Evolutionary conservation across 2,329 filamentous ascomycete genomes (phyloP).

Genomic region (Thelonectria blattea): DNA sequence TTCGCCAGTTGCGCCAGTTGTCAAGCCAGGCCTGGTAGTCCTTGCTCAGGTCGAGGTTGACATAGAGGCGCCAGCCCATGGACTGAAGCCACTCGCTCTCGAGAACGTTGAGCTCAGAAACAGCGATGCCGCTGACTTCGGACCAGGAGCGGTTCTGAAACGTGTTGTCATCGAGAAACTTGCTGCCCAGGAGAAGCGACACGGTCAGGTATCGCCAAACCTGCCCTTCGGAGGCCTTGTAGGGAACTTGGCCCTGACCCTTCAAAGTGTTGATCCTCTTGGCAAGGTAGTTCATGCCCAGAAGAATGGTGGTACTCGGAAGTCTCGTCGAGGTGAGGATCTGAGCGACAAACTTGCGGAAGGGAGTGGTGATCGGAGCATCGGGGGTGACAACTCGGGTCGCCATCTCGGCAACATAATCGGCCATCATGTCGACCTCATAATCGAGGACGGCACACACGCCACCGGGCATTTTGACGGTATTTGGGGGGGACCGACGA

Average conservation of each 20-base stretch:
- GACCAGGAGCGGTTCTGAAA: conserved; percentile 98
- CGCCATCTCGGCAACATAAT: conserved; percentile 92
- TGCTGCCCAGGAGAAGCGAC: conserved; percentile 85
- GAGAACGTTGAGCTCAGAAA: conserved; percentile 81
- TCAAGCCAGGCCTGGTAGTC: conserved; percentile 70
- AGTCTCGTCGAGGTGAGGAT: conserved; percentile 89
- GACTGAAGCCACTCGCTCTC: conserved; percentile 87
- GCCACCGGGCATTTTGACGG: conserved; percentile 72
- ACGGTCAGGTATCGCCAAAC: conserved; percentile 89
- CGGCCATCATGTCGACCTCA: conserved; percentile 94
- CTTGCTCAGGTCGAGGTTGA: conserved; percentile 79
- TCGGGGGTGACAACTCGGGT: conserved; percentile 62
- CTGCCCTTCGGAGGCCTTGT: conserved; percentile 69
- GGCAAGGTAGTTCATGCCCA: conserved; percentile 88
- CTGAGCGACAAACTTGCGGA: conserved; percentile 90
- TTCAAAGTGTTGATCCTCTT: conserved; percentile 81
- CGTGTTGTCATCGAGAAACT: conserved; percentile 95
- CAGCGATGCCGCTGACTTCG: conserved; percentile 88
- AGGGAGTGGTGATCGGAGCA: conserved; percentile 67
- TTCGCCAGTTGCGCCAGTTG: conserved; percentile 65
- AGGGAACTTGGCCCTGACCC: conserved; percentile 55
- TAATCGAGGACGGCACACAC: conserved; percentile 95
- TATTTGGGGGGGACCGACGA: conserved; percentile 43
- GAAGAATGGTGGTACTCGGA: conserved; percentile 87
- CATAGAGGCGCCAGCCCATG: conserved; percentile 85